phyloP scores from a whole-genome alignment of 495 filamentous ascomycete genomes.

The Massariosphaeria phaeospora region DNA sequence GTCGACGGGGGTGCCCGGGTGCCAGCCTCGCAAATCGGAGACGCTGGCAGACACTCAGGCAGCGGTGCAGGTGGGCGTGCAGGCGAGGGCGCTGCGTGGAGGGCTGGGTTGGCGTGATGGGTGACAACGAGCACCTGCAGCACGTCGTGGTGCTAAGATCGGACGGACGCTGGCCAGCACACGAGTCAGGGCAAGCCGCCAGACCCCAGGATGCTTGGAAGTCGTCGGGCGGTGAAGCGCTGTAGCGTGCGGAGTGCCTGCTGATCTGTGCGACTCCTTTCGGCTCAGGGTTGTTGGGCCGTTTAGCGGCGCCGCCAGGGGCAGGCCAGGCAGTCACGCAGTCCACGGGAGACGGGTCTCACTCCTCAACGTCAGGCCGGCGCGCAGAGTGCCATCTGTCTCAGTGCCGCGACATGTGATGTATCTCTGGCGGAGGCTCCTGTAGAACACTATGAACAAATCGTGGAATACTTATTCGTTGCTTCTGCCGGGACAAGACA shows the following conservation, averaged over 20 bases:
- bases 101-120: slow-evolving; percentile 9
- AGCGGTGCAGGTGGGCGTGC: slow-evolving; percentile 19
- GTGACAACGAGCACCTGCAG: slow-evolving; percentile 20
- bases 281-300: neutral
- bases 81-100: slow-evolving; percentile 2
- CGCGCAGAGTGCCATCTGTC: no score
- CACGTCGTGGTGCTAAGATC: neutral
- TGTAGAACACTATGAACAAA: no score
- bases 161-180: slow-evolving; percentile 14
- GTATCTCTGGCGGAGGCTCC: no score
- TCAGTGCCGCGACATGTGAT: no score
- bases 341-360: no score
- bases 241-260: slow-evolving; percentile 9
- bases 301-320: neutral
- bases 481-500: no score
- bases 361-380: no score
- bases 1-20: slow-evolving; percentile 6
- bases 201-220: neutral
- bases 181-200: slow-evolving; percentile 11
- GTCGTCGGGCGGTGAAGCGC: slow-evolving; percentile 9
- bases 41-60: slow-evolving; percentile 24
- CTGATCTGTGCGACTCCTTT: slow-evolving; percentile 15
- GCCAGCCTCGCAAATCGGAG: slow-evolving; percentile 15
- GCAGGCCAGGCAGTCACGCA: neutral
- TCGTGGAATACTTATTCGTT: no score